Percentiles rank a stretch among this genome's conserved stretches.
phyloP scores from a whole-genome alignment of 148 eudicot species.

The Pharnaceum exiguum region DNA sequence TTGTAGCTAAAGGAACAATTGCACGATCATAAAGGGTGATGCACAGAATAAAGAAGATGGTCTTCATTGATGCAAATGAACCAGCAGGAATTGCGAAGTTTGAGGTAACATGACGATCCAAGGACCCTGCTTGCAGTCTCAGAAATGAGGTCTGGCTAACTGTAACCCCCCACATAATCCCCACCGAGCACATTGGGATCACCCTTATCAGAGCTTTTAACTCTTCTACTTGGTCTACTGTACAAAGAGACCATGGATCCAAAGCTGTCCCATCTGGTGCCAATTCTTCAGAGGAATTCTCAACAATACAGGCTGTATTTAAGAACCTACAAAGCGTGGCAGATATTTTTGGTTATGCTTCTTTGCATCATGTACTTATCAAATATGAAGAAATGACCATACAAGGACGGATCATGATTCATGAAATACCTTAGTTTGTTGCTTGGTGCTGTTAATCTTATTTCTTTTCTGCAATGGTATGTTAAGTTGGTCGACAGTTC shows the following conservation, averaged over 20 bases:
- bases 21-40: conserved; percentile 42
- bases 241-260: conserved; percentile 46
- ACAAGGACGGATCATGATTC: too few species aligned
- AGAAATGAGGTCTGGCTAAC: conserved; percentile 33
- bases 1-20: conserved; percentile 45
- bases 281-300: conserved; percentile 30
- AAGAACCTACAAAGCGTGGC: conserved; percentile 32
- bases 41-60: conserved; percentile 43
- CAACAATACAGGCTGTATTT: conserved; percentile 60
- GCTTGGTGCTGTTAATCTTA: conserved; percentile 31
- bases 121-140: conserved; percentile 53
- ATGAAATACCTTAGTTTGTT: conserved; percentile 37
- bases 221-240: conserved; percentile 60
- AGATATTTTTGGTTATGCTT: neutral
- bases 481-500: neutral
- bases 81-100: conserved; percentile 59
- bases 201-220: conserved; percentile 49
- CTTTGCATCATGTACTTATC: too few species aligned
- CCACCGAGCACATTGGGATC: conserved; percentile 58
- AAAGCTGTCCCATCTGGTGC: conserved; percentile 28
- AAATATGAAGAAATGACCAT: neutral
- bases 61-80: conserved; percentile 35
- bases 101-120: conserved; percentile 49
- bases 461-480: conserved; percentile 33
- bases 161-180: conserved; percentile 36